Percentiles rank a stretch among this genome's conserved stretches.
Conservation (phyloP, 257 asterid genomes). For the Solanum pennellii region DNA sequence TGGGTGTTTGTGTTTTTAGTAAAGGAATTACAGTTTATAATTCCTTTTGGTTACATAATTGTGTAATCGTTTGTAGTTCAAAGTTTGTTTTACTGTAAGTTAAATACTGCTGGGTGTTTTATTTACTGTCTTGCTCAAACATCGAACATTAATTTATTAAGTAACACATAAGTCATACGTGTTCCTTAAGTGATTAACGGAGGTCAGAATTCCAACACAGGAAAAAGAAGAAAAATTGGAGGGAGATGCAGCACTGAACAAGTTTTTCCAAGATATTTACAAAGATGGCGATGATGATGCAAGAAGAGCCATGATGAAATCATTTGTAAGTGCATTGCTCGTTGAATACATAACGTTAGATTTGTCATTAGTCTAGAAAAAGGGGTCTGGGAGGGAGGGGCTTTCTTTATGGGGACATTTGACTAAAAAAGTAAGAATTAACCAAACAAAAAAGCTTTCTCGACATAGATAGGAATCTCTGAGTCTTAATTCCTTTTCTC, state of each 20-base stretch:
- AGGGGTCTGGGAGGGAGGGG: not conserved
- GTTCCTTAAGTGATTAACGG: no score
- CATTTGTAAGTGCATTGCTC: conserved; percentile 50
- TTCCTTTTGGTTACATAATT: no score
- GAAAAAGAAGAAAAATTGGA: conserved; percentile 91
- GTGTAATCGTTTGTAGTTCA: no score
- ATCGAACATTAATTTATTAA: no score
- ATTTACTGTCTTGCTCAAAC: no score
- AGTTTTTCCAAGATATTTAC: conserved; percentile 78
- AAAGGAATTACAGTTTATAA: no score
- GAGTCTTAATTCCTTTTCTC: not conserved
- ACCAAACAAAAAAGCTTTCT: not conserved
- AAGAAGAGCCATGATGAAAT: conserved; percentile 93
- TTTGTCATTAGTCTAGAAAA: not conserved
- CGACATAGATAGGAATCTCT: not conserved
- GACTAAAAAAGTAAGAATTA: not conserved
- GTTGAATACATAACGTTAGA: not conserved
- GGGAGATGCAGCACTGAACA: conserved; percentile 95
- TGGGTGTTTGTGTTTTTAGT: no score
- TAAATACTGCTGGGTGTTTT: no score
- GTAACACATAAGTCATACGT: no score
- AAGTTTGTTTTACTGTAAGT: no score
- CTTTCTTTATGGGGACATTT: not conserved
- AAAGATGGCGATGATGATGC: conserved; percentile 84
- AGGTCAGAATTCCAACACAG: conserved; percentile 12